These are phyloP conservation scores for Lentinula guzmanii DNA, from an alignment of 768 basidiomycete species.

Conservation along the genomic window DNA sequence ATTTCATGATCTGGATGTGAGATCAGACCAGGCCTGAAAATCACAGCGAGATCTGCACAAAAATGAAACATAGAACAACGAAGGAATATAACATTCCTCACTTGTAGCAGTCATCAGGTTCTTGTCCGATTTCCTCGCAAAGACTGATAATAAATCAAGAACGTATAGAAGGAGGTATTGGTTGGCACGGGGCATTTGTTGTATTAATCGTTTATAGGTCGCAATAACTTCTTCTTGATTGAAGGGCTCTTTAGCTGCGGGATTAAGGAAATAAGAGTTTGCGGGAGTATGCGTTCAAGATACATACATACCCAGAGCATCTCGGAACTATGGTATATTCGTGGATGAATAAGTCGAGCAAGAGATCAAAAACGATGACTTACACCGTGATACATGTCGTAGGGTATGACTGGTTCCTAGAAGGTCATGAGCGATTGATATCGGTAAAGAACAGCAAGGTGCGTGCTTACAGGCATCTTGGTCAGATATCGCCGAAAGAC, in stretches of 20 bases:
- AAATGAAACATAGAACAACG: conserved; percentile 2
- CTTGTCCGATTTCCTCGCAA: conserved; percentile 83
- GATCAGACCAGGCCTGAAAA: conserved; percentile 93
- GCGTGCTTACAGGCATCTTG: conserved; percentile 81
- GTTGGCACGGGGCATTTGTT: conserved; percentile 79
- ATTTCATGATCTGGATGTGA: conserved; percentile 86
- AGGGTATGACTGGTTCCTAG: conserved; percentile 93
- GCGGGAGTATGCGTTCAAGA: not conserved
- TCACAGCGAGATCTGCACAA: conserved; percentile 82
- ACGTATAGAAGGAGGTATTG: conserved; percentile 97
- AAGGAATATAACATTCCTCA: conserved; percentile 33
- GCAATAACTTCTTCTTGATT: conserved; percentile 69
- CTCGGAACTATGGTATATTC: conserved; percentile 56
- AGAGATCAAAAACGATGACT: conserved; percentile 24
- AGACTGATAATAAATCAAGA: conserved; percentile 91
- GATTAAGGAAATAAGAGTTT: not conserved
- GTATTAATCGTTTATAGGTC: conserved; percentile 81
- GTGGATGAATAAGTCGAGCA: conserved; percentile 2
- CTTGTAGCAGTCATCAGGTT: conserved; percentile 96
- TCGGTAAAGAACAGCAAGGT: conserved; percentile 6
- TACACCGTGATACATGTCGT: conserved; percentile 82
- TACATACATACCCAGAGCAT: conserved; percentile 54
- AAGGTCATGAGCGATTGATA: conserved; percentile 6
- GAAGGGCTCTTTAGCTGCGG: conserved; percentile 56
- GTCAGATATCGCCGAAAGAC: conserved; percentile 95